Conservation (phyloP, 768 basidiomycete genomes). For the Suillus subluteus region DNA sequence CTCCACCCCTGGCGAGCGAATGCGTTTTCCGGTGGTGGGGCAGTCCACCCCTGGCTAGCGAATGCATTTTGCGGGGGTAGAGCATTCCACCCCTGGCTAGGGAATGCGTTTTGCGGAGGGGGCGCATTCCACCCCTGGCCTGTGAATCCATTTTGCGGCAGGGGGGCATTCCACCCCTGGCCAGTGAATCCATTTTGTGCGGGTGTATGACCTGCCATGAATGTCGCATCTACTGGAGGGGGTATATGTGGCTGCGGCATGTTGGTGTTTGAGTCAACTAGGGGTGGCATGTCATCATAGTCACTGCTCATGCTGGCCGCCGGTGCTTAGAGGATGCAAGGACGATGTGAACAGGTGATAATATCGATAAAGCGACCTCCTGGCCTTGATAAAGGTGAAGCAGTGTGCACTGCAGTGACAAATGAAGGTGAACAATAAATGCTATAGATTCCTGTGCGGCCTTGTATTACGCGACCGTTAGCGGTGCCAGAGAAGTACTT, state of each 20-base stretch:
- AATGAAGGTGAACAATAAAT: background rate
- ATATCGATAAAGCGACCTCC: background rate
- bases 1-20: slow-evolving; percentile 19
- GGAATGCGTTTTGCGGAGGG: slow-evolving; percentile 1
- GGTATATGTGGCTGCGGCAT: slow-evolving; percentile 22
- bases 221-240: slow-evolving; percentile 26
- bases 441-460: background rate
- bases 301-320: slow-evolving; percentile 12
- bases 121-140: slow-evolving; percentile 15
- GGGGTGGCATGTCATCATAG: slow-evolving; percentile 31
- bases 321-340: slow-evolving; percentile 20
- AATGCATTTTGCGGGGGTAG: background rate
- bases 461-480: background rate
- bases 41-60: slow-evolving; percentile 17
- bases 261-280: slow-evolving; percentile 25
- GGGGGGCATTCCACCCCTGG: slow-evolving; percentile 16
- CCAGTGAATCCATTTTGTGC: slow-evolving; percentile 7
- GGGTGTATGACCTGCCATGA: no score
- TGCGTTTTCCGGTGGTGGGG: background rate
- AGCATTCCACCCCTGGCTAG: slow-evolving; percentile 14
- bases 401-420: background rate
- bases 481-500: background rate
- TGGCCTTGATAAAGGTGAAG: background rate
- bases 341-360: slow-evolving; percentile 19
- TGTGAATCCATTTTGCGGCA: background rate